Conservation (phyloP, 257 asterid species). For the Solanum corneliomulleri region DNA sequence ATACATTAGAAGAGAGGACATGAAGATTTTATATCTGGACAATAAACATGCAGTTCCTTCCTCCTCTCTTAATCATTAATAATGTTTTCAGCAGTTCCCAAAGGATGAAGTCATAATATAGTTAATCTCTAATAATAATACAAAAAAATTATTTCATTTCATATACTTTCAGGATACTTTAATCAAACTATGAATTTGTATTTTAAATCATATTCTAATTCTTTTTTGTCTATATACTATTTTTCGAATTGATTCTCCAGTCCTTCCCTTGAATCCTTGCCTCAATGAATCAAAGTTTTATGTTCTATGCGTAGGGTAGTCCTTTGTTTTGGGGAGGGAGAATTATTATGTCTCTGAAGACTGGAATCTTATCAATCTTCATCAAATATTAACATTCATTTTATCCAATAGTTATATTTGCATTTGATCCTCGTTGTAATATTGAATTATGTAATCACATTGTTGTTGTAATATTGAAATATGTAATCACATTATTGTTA, state of each 20-base stretch:
- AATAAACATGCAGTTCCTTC: neutral
- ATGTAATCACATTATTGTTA: no score
- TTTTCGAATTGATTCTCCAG: neutral
- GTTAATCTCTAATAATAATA: neutral
- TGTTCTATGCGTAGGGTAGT: neutral
- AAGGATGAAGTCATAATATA: neutral
- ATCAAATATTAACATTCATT: neutral
- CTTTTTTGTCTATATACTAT: no score
- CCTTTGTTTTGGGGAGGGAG: neutral
- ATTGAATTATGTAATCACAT: constrained; percentile 1
- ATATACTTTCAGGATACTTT: no score
- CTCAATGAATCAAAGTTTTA: neutral
- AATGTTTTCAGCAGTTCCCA: neutral
- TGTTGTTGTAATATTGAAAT: neutral
- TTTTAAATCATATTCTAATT: neutral
- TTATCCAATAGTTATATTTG: neutral
- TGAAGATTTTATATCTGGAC: neutral
- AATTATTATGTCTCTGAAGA: constrained; percentile 9
- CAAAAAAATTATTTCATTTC: no score
- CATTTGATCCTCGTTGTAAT: no score
- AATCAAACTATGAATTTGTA: no score
- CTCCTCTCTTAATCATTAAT: neutral
- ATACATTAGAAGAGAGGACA: neutral
- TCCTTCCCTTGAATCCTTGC: neutral
- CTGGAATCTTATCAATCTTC: constrained; percentile 16